Conservation (phyloP, 805 yeast genomes). For the Metschnikowia noctiluminum region DNA sequence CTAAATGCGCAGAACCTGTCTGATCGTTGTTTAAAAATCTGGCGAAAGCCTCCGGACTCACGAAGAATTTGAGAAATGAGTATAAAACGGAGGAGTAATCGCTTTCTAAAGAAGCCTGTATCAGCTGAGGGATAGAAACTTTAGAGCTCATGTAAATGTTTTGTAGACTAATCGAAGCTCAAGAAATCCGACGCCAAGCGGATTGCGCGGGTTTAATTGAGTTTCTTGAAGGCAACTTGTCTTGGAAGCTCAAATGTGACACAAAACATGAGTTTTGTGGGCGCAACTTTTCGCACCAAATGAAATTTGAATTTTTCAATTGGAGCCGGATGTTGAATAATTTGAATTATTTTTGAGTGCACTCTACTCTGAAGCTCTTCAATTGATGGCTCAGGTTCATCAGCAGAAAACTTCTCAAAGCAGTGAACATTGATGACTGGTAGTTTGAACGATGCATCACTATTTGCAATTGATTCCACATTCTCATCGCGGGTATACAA, state of each 20-base stretch:
- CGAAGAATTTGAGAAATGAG: slow-evolving; percentile 28
- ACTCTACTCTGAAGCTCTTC: slow-evolving; percentile 69
- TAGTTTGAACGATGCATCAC: slow-evolving; percentile 48
- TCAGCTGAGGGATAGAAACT: not conserved
- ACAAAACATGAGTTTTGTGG: slow-evolving; percentile 95
- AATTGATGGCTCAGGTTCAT: slow-evolving; percentile 66
- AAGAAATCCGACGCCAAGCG: not conserved
- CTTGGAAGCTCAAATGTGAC: slow-evolving; percentile 72
- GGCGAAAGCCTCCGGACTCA: slow-evolving; percentile 25
- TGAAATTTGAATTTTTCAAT: slow-evolving; percentile 60
- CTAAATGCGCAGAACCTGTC: slow-evolving; percentile 55
- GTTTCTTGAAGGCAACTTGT: slow-evolving; percentile 52
- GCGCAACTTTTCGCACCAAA: slow-evolving; percentile 89
- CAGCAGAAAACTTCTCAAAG: slow-evolving; percentile 82
- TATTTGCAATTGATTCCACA: slow-evolving; percentile 30
- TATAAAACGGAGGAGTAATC: slow-evolving; percentile 27
- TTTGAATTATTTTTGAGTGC: slow-evolving; percentile 45
- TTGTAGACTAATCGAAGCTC: not conserved
- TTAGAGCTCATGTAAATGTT: not conserved
- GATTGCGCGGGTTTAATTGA: not conserved
- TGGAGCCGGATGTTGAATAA: slow-evolving; percentile 47
- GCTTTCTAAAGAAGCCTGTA: slow-evolving; percentile 2
- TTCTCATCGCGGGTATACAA: slow-evolving; percentile 48
- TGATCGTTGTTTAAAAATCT: slow-evolving; percentile 51
- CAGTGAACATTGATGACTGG: slow-evolving; percentile 88